Percentiles rank a stretch among this genome's conserved stretches.
phyloP scores from a whole-genome alignment of 371 early-diverging fungal genomes.

The Batkoa obscura region DNA sequence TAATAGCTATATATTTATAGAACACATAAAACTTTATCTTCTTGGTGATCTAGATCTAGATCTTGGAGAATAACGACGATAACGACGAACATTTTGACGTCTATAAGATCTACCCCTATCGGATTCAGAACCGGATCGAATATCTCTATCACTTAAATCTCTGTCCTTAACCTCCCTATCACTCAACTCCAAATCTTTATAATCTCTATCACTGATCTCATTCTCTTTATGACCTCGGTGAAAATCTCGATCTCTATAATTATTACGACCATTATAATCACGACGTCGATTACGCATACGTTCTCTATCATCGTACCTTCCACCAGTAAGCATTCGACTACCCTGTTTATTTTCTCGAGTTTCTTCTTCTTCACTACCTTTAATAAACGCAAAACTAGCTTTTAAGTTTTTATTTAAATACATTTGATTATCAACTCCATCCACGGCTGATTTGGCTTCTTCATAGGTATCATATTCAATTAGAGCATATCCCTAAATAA shows the following conservation, averaged over 20 bases:
- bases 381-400: conserved; percentile 72
- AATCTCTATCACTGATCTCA: no score
- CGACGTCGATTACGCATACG: neutral
- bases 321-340: neutral
- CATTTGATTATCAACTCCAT: conserved; percentile 39
- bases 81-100: no score
- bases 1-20: no score
- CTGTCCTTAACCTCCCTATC: no score
- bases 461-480: conserved; percentile 67
- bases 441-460: conserved; percentile 68
- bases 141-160: no score
- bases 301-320: neutral
- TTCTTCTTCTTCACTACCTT: conserved; percentile 8
- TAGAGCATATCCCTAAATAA: conserved; percentile 71
- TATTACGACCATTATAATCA: neutral
- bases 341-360: neutral
- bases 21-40: no score
- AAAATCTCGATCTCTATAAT: neutral
- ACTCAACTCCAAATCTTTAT: no score
- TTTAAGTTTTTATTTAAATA: conserved; percentile 49
- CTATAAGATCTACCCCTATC: no score
- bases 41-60: no score
- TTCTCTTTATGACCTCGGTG: no score
- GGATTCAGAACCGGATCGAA: no score
- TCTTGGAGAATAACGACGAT: no score